Evolutionary conservation across 1,284 basidiomycete species (phyloP).

Genomic region (Boletus sp.): DNA sequence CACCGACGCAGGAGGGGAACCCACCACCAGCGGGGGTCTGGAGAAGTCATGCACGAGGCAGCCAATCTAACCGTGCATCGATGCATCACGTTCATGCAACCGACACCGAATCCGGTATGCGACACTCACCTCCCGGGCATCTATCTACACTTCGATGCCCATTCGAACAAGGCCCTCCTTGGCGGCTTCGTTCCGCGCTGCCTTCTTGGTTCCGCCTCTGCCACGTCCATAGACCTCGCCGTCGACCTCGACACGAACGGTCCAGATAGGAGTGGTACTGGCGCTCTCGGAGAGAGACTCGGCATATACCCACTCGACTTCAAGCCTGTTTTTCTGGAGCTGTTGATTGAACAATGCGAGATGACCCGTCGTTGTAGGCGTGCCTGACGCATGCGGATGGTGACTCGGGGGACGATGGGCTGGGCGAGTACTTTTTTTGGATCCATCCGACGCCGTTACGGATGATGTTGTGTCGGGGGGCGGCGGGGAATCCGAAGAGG

Average conservation of each 20-base stretch:
- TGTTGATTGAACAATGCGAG: slow-evolving; percentile 77
- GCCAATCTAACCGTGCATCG: background rate
- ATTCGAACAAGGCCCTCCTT: slow-evolving; percentile 57
- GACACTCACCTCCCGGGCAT: slow-evolving; percentile 8
- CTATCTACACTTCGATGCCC: slow-evolving; percentile 45
- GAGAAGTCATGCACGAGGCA: slow-evolving; percentile 52
- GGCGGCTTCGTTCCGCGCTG: slow-evolving; percentile 72
- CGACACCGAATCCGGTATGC: background rate
- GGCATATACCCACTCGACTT: slow-evolving; percentile 70
- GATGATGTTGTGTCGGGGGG: background rate
- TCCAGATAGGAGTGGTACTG: slow-evolving; percentile 73
- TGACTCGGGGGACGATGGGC: slow-evolving; percentile 20
- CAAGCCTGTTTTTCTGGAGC: slow-evolving; percentile 57
- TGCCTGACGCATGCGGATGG: slow-evolving; percentile 24
- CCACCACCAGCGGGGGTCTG: slow-evolving; percentile 56
- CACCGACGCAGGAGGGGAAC: slow-evolving; percentile 49
- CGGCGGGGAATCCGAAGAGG: slow-evolving; percentile 21
- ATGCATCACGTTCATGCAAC: background rate
- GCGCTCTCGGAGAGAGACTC: slow-evolving; percentile 49
- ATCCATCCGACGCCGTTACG: background rate
- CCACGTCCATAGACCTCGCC: slow-evolving; percentile 61
- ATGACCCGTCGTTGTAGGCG: slow-evolving; percentile 54
- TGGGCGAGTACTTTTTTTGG: background rate
- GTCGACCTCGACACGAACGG: slow-evolving; percentile 62
- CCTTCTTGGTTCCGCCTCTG: slow-evolving; percentile 72